Evolutionary conservation across 2,329 filamentous ascomycete genomes (phyloP).

Genomic region (Neonectria magnoliae): DNA sequence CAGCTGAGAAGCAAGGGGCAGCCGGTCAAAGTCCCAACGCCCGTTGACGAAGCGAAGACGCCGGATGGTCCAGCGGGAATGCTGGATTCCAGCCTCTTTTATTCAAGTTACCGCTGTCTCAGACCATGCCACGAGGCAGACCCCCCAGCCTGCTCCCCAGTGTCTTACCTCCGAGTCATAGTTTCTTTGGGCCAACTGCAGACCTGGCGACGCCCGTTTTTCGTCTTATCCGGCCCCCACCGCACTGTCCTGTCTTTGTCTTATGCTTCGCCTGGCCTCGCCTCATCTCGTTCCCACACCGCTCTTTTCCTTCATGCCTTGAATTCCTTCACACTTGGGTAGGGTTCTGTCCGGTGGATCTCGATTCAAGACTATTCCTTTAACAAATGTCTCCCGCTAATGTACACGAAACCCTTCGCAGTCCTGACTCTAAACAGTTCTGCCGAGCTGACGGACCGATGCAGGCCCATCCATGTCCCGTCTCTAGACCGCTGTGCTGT

Average conservation of each 20-base stretch:
- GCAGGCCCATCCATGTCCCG: constrained; percentile 29
- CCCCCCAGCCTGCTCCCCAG: constrained; percentile 13
- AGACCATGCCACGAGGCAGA: constrained; percentile 30
- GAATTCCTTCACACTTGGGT: constrained; percentile 31
- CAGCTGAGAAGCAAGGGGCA: constrained; percentile 41
- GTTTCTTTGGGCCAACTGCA: constrained; percentile 27
- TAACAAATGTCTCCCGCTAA: constrained; percentile 20
- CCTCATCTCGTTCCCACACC: constrained; percentile 34
- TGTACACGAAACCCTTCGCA: constrained; percentile 22
- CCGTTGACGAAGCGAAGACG: constrained; percentile 21
- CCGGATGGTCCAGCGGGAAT: constrained; percentile 2
- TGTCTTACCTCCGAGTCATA: constrained; percentile 38
- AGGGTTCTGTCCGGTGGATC: constrained; percentile 29
- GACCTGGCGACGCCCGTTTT: constrained; percentile 17
- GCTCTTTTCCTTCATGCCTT: constrained; percentile 40
- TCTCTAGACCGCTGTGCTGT: constrained; percentile 35
- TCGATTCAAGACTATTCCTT: constrained; percentile 25
- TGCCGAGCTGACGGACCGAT: constrained; percentile 22
- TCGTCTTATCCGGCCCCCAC: constrained; percentile 27
- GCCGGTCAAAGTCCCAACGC: constrained; percentile 9
- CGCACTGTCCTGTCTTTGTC: constrained; percentile 32
- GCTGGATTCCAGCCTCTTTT: constrained; percentile 15
- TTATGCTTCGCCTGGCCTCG: constrained; percentile 29
- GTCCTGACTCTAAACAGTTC: constrained; percentile 15
- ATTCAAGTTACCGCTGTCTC: constrained; percentile 30